Evolutionary conservation across 2,329 filamentous ascomycete species (phyloP).

Genomic region (Ceratocystis diversiconidia): DNA sequence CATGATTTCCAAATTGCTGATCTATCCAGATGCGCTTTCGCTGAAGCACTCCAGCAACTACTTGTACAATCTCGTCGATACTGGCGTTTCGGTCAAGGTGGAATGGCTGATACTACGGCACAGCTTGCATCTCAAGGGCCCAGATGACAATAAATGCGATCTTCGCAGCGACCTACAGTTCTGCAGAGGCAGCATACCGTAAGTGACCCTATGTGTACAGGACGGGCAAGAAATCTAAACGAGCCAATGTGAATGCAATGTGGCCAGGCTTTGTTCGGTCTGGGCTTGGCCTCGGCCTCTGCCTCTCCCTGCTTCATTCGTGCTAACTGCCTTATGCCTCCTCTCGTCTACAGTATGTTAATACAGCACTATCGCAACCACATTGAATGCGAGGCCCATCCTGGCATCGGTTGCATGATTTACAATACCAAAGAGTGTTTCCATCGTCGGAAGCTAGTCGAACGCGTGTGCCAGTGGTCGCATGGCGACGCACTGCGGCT

Average conservation of each 20-base stretch:
- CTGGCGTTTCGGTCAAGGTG: slow-evolving; percentile 50
- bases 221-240: neutral
- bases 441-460: slow-evolving; percentile 25
- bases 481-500: neutral
- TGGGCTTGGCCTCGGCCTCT: neutral
- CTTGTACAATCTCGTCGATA: slow-evolving; percentile 51
- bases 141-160: slow-evolving; percentile 42
- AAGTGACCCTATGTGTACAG: slow-evolving; percentile 20
- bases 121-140: slow-evolving; percentile 49
- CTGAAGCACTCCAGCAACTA: slow-evolving; percentile 52
- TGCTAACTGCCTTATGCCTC: neutral
- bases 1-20: slow-evolving; percentile 44
- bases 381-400: slow-evolving; percentile 44
- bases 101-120: slow-evolving; percentile 54
- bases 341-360: slow-evolving; percentile 30
- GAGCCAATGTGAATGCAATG: too few relatives aligned
- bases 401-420: slow-evolving; percentile 42
- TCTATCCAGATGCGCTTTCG: slow-evolving; percentile 57
- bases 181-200: slow-evolving; percentile 46
- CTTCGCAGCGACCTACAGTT: slow-evolving; percentile 45
- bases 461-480: neutral
- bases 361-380: slow-evolving; percentile 47
- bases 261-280: neutral
- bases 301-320: neutral
- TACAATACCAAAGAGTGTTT: slow-evolving; percentile 36